Conservation (phyloP, 2,329 filamentous ascomycete species). For the Colletotrichum sp. region DNA sequence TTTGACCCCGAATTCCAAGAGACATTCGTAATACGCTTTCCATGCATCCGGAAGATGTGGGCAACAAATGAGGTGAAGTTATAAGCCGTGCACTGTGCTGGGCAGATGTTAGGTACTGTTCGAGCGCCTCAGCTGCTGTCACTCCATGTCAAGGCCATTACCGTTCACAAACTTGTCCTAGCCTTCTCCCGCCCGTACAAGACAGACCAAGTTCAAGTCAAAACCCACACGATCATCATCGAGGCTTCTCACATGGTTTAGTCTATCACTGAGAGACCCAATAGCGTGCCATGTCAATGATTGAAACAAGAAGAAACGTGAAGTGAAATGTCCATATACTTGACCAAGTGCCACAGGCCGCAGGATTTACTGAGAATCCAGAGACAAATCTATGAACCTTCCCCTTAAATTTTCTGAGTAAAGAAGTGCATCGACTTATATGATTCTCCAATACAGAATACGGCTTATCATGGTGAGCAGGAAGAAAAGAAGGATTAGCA, state of each 20-base stretch:
- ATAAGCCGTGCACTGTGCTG: background rate
- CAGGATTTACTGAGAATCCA: background rate
- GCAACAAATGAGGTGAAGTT: too few species aligned
- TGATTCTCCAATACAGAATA: background rate
- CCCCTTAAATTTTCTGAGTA: accelerated
- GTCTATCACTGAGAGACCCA: background rate
- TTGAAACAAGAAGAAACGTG: background rate
- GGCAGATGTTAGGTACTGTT: background rate
- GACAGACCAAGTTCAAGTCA: background rate
- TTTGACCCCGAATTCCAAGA: too few species aligned
- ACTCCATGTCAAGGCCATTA: background rate
- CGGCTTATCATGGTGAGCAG: background rate
- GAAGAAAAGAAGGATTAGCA: background rate
- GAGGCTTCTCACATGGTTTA: background rate
- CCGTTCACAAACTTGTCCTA: too few species aligned
- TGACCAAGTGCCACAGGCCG: background rate
- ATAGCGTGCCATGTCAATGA: background rate
- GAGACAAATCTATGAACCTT: background rate
- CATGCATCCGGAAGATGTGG: too few species aligned
- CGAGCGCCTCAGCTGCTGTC: background rate
- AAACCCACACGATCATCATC: background rate
- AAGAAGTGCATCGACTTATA: background rate
- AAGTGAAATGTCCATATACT: background rate
- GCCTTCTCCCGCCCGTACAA: background rate
- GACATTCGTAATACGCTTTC: too few species aligned